These are phyloP conservation scores for Plasmodium knowlesi DNA, from an alignment of 169 alveolate genomes.

Conservation along the genomic window DNA sequence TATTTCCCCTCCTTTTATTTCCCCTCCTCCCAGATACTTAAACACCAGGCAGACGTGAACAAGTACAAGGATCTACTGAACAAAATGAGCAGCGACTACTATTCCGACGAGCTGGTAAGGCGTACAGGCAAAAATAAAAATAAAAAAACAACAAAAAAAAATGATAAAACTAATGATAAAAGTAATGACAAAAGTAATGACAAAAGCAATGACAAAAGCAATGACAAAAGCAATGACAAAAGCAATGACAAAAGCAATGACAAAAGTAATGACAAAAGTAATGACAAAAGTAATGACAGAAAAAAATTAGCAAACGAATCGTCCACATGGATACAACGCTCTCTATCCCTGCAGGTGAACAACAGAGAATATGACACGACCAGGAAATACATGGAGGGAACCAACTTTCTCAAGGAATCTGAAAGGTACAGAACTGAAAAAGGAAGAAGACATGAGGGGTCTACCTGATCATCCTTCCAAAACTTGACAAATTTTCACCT, in stretches of 20 bases:
- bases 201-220: no score
- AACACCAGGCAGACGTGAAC: conserved; percentile 39
- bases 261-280: no score
- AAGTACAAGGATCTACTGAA: conserved; percentile 36
- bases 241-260: no score
- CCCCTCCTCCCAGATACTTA: conserved; percentile 19
- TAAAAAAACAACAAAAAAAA: not conserved
- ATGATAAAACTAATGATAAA: no score
- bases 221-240: no score
- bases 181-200: no score
- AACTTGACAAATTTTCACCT: not conserved
- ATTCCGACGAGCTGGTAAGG: conserved; percentile 34
- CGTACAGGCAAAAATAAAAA: not conserved
- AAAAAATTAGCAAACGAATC: not conserved
- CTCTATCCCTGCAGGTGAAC: conserved; percentile 2
- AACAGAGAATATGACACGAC: conserved; percentile 24
- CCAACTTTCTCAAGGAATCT: conserved; percentile 39
- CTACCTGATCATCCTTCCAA: not conserved
- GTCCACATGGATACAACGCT: not conserved
- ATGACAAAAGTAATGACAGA: not conserved
- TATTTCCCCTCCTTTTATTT: not conserved
- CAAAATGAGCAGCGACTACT: conserved; percentile 63
- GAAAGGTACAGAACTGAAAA: conserved; percentile 37
- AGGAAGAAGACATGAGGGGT: not conserved
- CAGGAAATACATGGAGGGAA: conserved; percentile 57